Evolutionary conservation across 1,139 yeast species (phyloP), one percentile per base, ranked within the genome.

Genomic region (Yamadazyma blattariae): DNA sequence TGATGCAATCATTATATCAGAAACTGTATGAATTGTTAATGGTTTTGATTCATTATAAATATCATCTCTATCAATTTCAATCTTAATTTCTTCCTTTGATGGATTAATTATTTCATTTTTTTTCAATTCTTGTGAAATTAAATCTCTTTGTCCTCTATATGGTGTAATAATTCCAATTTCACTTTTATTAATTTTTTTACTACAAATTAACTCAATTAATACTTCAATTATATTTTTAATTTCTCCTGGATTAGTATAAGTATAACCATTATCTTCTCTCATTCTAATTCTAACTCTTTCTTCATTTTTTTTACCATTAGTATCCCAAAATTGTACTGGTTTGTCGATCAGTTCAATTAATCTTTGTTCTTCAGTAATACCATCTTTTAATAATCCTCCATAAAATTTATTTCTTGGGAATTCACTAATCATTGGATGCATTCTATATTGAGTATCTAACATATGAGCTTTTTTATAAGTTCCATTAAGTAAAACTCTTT

Each of bases 371-470:
- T 59, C 73, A 5, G 74, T 68, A 18, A 82, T 72, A 48, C 89
- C 89, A 57, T 82, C 82, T 34, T 67, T 64, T 45, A 82, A 62
- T 45, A 63, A 54, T 11, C 76, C 75, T 19, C 67, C 64, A 51
- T 82, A 82, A 41, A 82, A 80, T 38, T 62, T 64, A 32, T 55
- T 61, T 44, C 84, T 64, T 7, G 89, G 82, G 54, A 81, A 82
- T 46, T 78, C 78, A 64, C 84, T 61, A 29, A 78, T 77, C 33
- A 53, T 59, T 8, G 87, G 88, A 51, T 80, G 86, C 87, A 80
- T 80, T 61, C 89, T 73, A 51, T 82, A 82, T 51, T 82, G 89
- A 1, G 80, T 77, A 48, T 82, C 79, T 54, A 82, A 69, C 87
- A 82, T 79, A 45, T 76, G 79, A 3, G 84, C 82, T 11, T 68